These are phyloP conservation scores for Xylariaceae sp. DNA, from an alignment of 2,329 filamentous ascomycete species.

Conservation along the genomic window DNA sequence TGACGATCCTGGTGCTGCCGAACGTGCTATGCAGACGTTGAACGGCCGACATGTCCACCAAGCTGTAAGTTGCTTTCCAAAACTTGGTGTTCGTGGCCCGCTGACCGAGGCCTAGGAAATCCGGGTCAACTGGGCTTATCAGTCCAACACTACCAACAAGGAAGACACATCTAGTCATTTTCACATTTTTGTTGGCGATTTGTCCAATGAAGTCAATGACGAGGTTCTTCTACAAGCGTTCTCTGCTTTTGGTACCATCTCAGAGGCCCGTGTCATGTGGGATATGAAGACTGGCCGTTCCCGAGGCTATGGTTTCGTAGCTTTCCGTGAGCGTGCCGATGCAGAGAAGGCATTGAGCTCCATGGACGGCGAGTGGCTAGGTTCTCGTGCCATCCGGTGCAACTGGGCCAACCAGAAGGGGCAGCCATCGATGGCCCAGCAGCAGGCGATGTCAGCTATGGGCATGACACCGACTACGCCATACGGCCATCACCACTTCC, in stretches of 20 bases:
- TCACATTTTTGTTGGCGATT: slow-evolving; percentile 96
- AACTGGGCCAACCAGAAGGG: slow-evolving; percentile 99
- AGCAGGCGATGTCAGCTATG: slow-evolving; percentile 95
- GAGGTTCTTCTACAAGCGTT: slow-evolving; percentile 92
- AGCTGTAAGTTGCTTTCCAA: slow-evolving; percentile 57
- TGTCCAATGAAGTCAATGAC: slow-evolving; percentile 98
- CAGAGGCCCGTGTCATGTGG: slow-evolving; percentile 99
- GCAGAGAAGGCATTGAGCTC: slow-evolving; percentile 94
- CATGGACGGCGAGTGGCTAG: slow-evolving; percentile 99
- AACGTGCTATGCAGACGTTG: slow-evolving; percentile 94
- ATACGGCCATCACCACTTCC: slow-evolving; percentile 96
- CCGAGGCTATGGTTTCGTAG: slow-evolving; percentile 92
- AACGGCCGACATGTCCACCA: slow-evolving; percentile 96
- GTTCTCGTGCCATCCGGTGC: slow-evolving; percentile 95
- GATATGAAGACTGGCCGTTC: slow-evolving; percentile 99
- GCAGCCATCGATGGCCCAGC: slow-evolving; percentile 97
- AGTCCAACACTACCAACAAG: slow-evolving; percentile 90
- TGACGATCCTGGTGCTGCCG: slow-evolving; percentile 92
- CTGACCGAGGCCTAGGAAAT: slow-evolving; percentile 66
- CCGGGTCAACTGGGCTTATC: slow-evolving; percentile 98
- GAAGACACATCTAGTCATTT: slow-evolving; percentile 98
- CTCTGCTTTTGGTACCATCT: slow-evolving; percentile 91
- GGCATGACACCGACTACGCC: slow-evolving; percentile 96
- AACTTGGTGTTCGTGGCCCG: not conserved
- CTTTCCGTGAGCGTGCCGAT: slow-evolving; percentile 88